These are phyloP conservation scores for Ramaria sp. DNA, from an alignment of 768 basidiomycete genomes.

Conservation along the genomic window DNA sequence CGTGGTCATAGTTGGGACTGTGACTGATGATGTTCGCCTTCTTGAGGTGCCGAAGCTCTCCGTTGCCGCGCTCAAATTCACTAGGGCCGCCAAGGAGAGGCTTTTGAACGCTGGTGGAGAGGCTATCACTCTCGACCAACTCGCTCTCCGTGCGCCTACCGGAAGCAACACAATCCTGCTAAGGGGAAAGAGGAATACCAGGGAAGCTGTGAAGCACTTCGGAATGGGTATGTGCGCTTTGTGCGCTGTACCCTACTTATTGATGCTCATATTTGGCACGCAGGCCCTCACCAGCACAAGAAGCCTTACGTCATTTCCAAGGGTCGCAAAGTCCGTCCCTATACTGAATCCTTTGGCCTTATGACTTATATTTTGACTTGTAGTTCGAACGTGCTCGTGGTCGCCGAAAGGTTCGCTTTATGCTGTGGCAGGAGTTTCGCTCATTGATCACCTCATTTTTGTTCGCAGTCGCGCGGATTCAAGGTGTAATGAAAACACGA, in stretches of 20 bases:
- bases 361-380: background rate
- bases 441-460: background rate
- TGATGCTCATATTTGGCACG: background rate
- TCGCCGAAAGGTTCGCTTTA: slow-evolving; percentile 61
- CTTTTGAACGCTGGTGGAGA: slow-evolving; percentile 96
- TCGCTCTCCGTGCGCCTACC: slow-evolving; percentile 88
- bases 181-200: slow-evolving; percentile 83
- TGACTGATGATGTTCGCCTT: slow-evolving; percentile 93
- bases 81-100: slow-evolving; percentile 83
- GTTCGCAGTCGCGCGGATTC: slow-evolving; percentile 73
- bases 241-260: background rate
- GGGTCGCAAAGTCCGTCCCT: slow-evolving; percentile 72
- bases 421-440: background rate
- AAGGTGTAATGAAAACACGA: slow-evolving; percentile 55
- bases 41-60: slow-evolving; percentile 79
- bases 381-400: slow-evolving; percentile 97
- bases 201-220: slow-evolving; percentile 96
- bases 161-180: slow-evolving; percentile 92
- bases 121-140: slow-evolving; percentile 89
- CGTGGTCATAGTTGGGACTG: slow-evolving; percentile 81
- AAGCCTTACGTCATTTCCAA: slow-evolving; percentile 94
- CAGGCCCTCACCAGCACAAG: slow-evolving; percentile 93
- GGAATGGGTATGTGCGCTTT: slow-evolving; percentile 59
- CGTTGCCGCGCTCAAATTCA: slow-evolving; percentile 92
- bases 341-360: background rate